A percentile compares a stretch with the other conserved stretches of the same genome.
Conservation (phyloP, 139 green algal species). For the Chlamydomonas eustigma region DNA sequence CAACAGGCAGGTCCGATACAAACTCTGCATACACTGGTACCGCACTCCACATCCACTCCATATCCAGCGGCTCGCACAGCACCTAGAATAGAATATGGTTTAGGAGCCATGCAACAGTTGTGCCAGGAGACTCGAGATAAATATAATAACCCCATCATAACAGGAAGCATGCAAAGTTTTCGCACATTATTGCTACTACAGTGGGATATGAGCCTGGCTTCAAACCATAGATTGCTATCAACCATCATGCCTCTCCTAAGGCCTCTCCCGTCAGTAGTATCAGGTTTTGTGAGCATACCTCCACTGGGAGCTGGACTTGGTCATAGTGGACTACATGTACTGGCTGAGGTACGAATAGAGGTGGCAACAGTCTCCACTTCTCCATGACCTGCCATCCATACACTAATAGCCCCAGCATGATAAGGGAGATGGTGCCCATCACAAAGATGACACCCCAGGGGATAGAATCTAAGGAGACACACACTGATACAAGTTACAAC, state of each 20-base stretch:
- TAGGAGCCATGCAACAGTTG: too few species aligned
- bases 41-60: neutral
- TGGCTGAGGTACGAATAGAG: slow-evolving; percentile 18
- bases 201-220: too few species aligned
- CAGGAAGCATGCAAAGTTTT: too few species aligned
- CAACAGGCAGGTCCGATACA: slow-evolving; percentile 30
- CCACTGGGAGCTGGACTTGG: slow-evolving; percentile 19
- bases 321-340: slow-evolving; percentile 26
- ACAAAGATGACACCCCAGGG: slow-evolving; percentile 12
- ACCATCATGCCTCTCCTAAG: too few species aligned
- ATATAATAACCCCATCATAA: too few species aligned
- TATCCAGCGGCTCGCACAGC: slow-evolving; percentile 12
- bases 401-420: slow-evolving; percentile 5
- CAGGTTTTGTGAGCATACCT: neutral
- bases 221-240: too few species aligned
- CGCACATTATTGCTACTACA: too few species aligned
- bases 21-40: slow-evolving; percentile 22
- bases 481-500: too few species aligned
- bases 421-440: neutral
- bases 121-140: too few species aligned
- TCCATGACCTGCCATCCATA: slow-evolving; percentile 10
- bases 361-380: slow-evolving; percentile 14
- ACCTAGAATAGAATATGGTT: too few species aligned
- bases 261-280: too few species aligned
- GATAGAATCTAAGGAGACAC: too few species aligned